Base-by-base conservation (phyloP, 768 basidiomycete genomes). In the Mycena vitilis region DNA sequence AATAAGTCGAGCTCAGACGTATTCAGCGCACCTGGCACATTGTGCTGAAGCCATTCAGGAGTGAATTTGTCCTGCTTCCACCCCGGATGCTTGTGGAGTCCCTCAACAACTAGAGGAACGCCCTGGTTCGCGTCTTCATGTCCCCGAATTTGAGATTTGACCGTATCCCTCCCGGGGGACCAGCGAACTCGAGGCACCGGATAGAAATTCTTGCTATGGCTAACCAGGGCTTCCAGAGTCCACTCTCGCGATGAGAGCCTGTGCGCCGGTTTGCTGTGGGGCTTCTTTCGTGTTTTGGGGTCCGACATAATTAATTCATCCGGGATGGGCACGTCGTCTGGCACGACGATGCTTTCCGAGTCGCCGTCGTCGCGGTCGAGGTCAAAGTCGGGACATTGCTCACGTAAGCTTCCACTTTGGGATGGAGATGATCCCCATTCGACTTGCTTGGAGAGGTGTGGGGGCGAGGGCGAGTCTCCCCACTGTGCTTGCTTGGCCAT, bases 11-110 rank as follows among this genome's bases (percentile, higher is more conserved):
- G n/a, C n/a, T 16, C 13, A 22, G 38, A 44, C 51, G 60, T 49
- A 11, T 25, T 40, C 25, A 44, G 58, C 36, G 69, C 75, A 81
- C 75, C 73, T 42, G 70, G 66, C 37, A 81, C 76, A 63, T 87
- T 68, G 22, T 75, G 67, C 18, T 73, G 66, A 16, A 94, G 81
- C 83, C 87, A 87, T 15, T 90, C 87, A 2, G 88, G 69, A 36
- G 78, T 84, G 74, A 94, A 92, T 49, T 87, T 70, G 0, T 83
- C 72, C 20, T 73, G 71, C 5, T 85, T 84, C 94, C 94, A 95
- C 4, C 75, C 67, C 0, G 79, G 70, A 52, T 85, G 83, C 57
- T 85, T 77, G 60, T 93, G 87, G 77, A 87, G 88, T 16, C 85
- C 86, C 65, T 87, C 80, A 18, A 95, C 84, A 34, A 95, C 85